Conservation (phyloP, 1,284 basidiomycete genomes). For the Phylloporus sp. region DNA sequence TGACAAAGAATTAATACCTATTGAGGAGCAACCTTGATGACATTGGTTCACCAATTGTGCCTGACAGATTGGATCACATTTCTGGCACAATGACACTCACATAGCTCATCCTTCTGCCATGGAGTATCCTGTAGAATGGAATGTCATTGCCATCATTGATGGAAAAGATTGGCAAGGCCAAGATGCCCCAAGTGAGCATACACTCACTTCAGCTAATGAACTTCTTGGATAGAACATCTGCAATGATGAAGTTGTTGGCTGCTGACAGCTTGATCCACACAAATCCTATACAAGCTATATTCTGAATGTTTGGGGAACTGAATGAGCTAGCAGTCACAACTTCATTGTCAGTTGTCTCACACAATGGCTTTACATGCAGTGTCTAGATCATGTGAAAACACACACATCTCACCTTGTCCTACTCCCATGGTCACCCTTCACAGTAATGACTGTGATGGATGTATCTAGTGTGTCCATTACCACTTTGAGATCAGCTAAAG, state of each 20-base stretch:
- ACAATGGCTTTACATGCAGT: conserved; percentile 74
- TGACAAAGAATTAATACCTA: conserved; percentile 46
- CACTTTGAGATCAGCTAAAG: conserved; percentile 7
- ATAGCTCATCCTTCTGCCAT: conserved; percentile 59
- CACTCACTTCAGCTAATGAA: conserved; percentile 89
- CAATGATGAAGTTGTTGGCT: conserved; percentile 87
- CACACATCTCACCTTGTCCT: conserved; percentile 80
- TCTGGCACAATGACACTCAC: conserved; percentile 45
- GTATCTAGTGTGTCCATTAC: not conserved
- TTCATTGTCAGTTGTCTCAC: conserved; percentile 71
- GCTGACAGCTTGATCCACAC: conserved; percentile 72
- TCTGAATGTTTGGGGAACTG: conserved; percentile 84
- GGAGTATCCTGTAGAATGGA: conserved; percentile 11
- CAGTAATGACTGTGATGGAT: conserved; percentile 5
- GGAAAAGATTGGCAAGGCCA: no score
- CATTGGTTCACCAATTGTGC: conserved; percentile 57
- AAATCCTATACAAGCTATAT: conserved; percentile 85
- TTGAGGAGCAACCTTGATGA: conserved; percentile 72
- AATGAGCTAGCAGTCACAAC: conserved; percentile 74
- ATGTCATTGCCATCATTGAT: no score
- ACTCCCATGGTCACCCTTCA: conserved; percentile 75
- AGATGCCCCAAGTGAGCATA: conserved; percentile 53
- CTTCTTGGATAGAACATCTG: conserved; percentile 90
- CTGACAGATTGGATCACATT: conserved; percentile 71
- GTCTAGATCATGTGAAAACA: conserved; percentile 73